Evolutionary conservation across 1,284 basidiomycete genomes (phyloP).

Genomic region (Tetrapyrgos nigripes): DNA sequence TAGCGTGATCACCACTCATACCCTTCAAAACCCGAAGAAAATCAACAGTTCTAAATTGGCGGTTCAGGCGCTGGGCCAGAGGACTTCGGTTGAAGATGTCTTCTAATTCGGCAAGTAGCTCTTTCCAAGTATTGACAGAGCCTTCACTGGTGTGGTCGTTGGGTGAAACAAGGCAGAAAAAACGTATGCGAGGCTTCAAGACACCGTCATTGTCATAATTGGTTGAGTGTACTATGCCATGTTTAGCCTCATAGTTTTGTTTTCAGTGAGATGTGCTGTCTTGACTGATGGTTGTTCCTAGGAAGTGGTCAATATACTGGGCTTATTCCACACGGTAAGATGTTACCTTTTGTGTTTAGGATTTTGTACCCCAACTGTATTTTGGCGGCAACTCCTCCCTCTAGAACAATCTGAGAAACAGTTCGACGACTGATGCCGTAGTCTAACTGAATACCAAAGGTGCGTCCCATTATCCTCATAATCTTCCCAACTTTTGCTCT

Average conservation of each 20-base stretch:
- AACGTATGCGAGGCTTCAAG: constrained; percentile 1
- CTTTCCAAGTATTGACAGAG: constrained; percentile 4
- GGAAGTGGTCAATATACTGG: background rate
- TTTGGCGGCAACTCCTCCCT: constrained; percentile 17
- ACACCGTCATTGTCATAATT: background rate
- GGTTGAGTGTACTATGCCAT: background rate
- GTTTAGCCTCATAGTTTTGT: constrained; percentile 16
- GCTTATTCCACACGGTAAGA: background rate
- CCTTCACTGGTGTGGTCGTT: constrained; percentile 15
- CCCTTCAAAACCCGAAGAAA: constrained; percentile 12
- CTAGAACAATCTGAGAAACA: constrained; percentile 12
- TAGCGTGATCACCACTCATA: constrained; percentile 19
- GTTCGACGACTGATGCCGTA: constrained; percentile 16
- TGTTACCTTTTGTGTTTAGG: constrained; percentile 7
- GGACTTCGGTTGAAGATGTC: constrained; percentile 16
- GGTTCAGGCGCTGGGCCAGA: constrained; percentile 1
- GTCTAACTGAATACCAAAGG: background rate
- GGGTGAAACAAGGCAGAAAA: constrained; percentile 16
- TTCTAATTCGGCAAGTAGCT: background rate
- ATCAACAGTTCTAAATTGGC: background rate
- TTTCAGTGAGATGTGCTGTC: constrained; percentile 13
- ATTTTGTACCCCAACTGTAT: constrained; percentile 20
- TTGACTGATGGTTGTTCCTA: constrained; percentile 14
- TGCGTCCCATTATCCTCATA: background rate
- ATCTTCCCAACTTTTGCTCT: background rate